Evolutionary conservation across 305 asterid species (phyloP), one percentile per base, ranked within the genome.

Genomic region (Fraxinus baroniana): DNA sequence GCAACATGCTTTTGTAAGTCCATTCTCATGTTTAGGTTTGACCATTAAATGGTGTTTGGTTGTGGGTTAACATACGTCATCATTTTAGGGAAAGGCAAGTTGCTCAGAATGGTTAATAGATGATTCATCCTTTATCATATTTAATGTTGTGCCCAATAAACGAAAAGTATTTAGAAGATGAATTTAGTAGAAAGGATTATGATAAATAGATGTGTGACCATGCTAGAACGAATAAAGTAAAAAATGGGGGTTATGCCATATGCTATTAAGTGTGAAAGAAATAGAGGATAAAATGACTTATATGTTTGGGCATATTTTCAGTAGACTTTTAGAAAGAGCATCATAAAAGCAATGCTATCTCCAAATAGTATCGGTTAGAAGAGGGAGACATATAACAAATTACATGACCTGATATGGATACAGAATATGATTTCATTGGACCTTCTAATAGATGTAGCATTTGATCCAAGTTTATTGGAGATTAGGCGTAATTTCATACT

Each of bases 1-100:
- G 93, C 99, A 24, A 96, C 99, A 80, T 96, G 99, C 91, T 96
- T 96, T 79, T 78, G 99, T 96, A 91, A 92, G 97, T 89, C 73
- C 17, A 32, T 62, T 39, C 62, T 60, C 32, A 20, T 18, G 70
- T 60, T 20, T 18, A 22, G 24, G 70, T 60, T 60, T 60, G 30
- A 60, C 26, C 70, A 7, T 22, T 20, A 60, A 60, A 22, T 60
- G 24, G 20, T 60, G 9, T 18, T 60, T 60, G 20, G 12, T 2
- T 18, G 70, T 0, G 30, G 5, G 70, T 60, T 60, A 20, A 60
- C 30, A 20, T 7, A 20, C 30, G 24, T 60, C 15, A 0, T 18
- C 28, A 60, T 60, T 60, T 7, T n/a, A 60, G 30, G 68, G 70
- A 60, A 20, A 60, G 70, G 70, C 70, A 60, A 60, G 12, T 60